Evolutionary conservation across 176 grass and related monocot genomes (phyloP).

Genomic region (Hsuehochloa calcarea): DNA sequence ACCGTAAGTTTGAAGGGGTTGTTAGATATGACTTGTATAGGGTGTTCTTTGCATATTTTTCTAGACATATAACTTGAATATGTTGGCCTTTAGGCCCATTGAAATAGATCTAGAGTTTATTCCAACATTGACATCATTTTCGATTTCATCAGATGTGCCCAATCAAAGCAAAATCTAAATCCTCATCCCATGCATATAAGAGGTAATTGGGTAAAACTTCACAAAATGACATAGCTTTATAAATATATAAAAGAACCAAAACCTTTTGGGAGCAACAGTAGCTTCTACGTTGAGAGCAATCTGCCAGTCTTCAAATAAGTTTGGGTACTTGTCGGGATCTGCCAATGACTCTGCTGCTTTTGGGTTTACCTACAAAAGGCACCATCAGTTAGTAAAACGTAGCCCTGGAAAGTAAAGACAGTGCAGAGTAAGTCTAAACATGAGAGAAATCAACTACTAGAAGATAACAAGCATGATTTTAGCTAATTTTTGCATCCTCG

Average conservation of each 20-base stretch:
- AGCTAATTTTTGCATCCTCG: not conserved
- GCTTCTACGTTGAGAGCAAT: slow-evolving; percentile 88
- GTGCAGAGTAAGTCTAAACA: not conserved
- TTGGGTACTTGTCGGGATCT: slow-evolving; percentile 83
- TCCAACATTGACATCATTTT: not conserved
- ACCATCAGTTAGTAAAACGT: slow-evolving; percentile 14
- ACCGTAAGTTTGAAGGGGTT: no score
- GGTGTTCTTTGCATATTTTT: no score
- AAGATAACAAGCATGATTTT: not conserved
- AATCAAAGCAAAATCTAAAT: slow-evolving; percentile 9
- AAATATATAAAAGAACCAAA: slow-evolving; percentile 18
- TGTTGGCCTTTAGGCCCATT: no score
- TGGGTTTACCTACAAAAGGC: slow-evolving; percentile 58
- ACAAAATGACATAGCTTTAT: slow-evolving; percentile 7
- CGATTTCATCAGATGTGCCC: not conserved
- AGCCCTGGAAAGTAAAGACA: not conserved
- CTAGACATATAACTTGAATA: no score
- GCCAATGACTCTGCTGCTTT: slow-evolving; percentile 96
- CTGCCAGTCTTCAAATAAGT: slow-evolving; percentile 97
- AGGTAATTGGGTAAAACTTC: not conserved
- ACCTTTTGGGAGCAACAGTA: slow-evolving; percentile 59
- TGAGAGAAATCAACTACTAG: not conserved
- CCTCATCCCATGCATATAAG: not conserved
- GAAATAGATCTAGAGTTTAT: no score
- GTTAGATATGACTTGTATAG: no score